Evolutionary conservation across 108 stramenopile species (phyloP).

Genomic region (Mayamaea pseudoterrestris): DNA sequence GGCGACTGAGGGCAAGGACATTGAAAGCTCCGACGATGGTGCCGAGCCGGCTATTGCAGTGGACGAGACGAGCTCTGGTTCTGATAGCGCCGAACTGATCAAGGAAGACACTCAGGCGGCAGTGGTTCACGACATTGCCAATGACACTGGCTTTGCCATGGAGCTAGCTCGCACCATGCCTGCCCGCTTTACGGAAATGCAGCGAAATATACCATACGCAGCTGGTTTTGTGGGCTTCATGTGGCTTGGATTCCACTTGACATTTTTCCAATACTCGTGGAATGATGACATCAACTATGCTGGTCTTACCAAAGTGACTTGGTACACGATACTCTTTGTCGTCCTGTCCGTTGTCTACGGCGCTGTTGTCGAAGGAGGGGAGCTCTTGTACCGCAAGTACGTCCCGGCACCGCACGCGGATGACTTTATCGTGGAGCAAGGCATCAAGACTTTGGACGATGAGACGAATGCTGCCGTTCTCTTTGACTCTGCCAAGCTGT

Average conservation of each 20-base stretch:
- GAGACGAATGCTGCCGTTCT: background rate
- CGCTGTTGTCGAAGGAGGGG: background rate
- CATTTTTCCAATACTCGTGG: background rate
- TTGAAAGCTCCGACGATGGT: no score
- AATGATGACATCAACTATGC: background rate
- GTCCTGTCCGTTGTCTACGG: constrained; percentile 1
- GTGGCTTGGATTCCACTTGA: no score
- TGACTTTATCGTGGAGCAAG: background rate
- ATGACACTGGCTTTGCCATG: background rate
- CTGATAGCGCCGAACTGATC: no score
- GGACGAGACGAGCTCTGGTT: no score
- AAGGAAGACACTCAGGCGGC: no score
- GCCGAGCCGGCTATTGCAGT: no score
- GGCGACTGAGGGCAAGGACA: no score
- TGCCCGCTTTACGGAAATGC: background rate
- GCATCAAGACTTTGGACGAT: background rate
- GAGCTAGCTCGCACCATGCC: constrained; percentile 11
- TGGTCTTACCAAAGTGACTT: background rate
- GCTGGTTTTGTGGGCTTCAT: background rate
- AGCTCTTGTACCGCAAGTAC: background rate
- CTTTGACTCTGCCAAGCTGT: background rate
- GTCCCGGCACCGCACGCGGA: constrained; percentile 2
- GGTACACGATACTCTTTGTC: background rate
- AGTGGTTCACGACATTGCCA: background rate
- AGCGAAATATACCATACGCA: constrained; percentile 4